Base-by-base conservation (phyloP, 495 filamentous ascomycete species). In the Aspergillus ellipticus region DNA sequence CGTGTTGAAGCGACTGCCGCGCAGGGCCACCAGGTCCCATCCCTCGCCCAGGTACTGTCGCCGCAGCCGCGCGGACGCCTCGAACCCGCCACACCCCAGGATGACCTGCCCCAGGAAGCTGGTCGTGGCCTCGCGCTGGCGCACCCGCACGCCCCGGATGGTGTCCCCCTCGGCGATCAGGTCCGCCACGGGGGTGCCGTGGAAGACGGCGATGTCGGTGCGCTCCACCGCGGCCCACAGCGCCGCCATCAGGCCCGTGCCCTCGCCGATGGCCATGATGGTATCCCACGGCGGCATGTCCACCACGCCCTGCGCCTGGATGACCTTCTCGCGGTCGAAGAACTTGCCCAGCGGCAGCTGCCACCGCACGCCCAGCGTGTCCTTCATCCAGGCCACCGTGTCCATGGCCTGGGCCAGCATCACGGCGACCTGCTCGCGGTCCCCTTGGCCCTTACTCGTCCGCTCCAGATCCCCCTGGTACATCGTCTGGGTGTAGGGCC, bases 1-100 rank as follows among this genome's bases (percentile, higher is more conserved):
- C 0, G 75, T 81, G 56, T 86, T 86, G 55, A 80, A 84, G 2
- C 77, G 81, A 0, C 82, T 85, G 0, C 85, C 84, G 10, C 84
- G 74, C 0, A 86, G 82, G 8, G 76, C 64, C 0, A 83, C 83
- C 8, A 77, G 49, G 51, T 86, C 83, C 85, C 84, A 88, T 0
- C 74, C 74, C 0, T 81, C 81, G 0, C 85, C 84, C 1, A 87
- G 74, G 59, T 80, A 85, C 54, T 84, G 77, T 0, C 71, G 61
- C 0, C 83, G 73, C 64, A 85, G 60, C 7, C 70, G 67, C 0
- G 85, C 69, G 43, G 77, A 82, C 13, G 83, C 72, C 61, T 88
- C 81, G 57, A 87, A 87, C 0, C 85, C 85, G 9, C 85, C 84
- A 5, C 79, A 77, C n/a, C 24, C 51, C 8, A 54, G 51, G 24